Evolutionary conservation across 2,329 filamentous ascomycete genomes (phyloP), one percentile per base, ranked within the genome.

Genomic region (Penicillium freii): DNA sequence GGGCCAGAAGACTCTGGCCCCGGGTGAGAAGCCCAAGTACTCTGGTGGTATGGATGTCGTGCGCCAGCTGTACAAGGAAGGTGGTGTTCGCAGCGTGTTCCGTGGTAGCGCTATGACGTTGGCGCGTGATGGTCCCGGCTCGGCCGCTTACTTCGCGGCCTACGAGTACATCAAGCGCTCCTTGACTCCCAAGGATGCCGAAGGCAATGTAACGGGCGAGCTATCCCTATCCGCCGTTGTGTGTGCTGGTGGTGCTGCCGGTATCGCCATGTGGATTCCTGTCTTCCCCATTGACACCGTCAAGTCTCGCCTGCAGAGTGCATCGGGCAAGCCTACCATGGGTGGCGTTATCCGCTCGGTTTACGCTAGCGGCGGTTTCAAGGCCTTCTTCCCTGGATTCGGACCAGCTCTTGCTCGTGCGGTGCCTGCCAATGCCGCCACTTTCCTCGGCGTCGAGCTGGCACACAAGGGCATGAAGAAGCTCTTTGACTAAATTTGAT

Each of bases 251-350:
- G 94, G 90, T 62, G 90, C 88, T 4, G 94, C 94, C 0, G 94
- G 94, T 71, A 85, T 99, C 27, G 94, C 94, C 62, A 99, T 99
- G 94, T 99, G 94, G 94, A 94, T 97, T 66, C 92, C 94, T 53
- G 92, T 99, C 42, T 99, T 99, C 84, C 94, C 94, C 23, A 84
- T 99, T 63, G 94, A 99, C 72, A 99, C 94, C 0, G 87, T 99
- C 78, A 99, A 99, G 85, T 92, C 88, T 62, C 83, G 92, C 38
- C 79, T 99, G 73, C 94, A 99, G 82, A 96, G 91, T 43, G 91
- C 91, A 42, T 90, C 94, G 70, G 92, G 91, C 48, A 88, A 88
- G 66, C 87, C 92, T 49, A 91, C 89, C 0, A 85, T 99, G 51
- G 84, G 87, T 17, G 87, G 89, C 8, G 91, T 94, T 33, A 84